Base-by-base conservation (phyloP, 768 basidiomycete species). In the Tricholoma sp. region DNA sequence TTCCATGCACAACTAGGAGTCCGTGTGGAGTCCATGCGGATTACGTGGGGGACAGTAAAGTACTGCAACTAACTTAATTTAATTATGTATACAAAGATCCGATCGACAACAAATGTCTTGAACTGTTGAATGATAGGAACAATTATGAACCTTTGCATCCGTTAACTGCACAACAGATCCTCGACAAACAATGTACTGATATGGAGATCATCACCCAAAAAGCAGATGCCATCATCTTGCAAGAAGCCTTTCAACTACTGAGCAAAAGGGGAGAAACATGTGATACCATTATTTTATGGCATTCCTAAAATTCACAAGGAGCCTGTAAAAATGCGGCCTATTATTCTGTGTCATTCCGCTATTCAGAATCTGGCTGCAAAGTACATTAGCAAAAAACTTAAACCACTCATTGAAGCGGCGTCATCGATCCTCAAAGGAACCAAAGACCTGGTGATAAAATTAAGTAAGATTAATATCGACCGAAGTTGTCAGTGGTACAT, bases 381-480 rank as follows among this genome's bases (percentile, higher is more conserved):
- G 51, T 72, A 62, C n/a, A n/a, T n/a, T n/a, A n/a, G n/a, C n/a
- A n/a, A n/a, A n/a, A n/a, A n/a, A n/a, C n/a, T n/a, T n/a, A n/a
- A n/a, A n/a, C n/a, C n/a, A n/a, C n/a, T n/a, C n/a, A n/a, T n/a
- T n/a, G n/a, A n/a, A n/a, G n/a, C n/a, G n/a, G n/a, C n/a, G n/a
- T n/a, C n/a, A n/a, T n/a, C n/a, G n/a, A 45, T 45, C 6, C 21
- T 45, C 18, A 66, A 68, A 54, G 66, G 69, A n/a, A 58, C 67
- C 53, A 71, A 47, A 22, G 22, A 72, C 46, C 56, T 72, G 66
- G 67, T 59, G 61, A 58, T 60, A 62, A 70, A 68, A 69, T 68
- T 71, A 55, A 69, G 64, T 58, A 57, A 69, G 32, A 16, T 41
- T 12, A 47, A 24, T 1, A 7, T 47, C 1, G 22, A 47, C 12